Evolutionary conservation across 192 early-diverging fungal species (phyloP), one percentile per base, ranked within the genome.

Genomic region (Backusella luteola): DNA sequence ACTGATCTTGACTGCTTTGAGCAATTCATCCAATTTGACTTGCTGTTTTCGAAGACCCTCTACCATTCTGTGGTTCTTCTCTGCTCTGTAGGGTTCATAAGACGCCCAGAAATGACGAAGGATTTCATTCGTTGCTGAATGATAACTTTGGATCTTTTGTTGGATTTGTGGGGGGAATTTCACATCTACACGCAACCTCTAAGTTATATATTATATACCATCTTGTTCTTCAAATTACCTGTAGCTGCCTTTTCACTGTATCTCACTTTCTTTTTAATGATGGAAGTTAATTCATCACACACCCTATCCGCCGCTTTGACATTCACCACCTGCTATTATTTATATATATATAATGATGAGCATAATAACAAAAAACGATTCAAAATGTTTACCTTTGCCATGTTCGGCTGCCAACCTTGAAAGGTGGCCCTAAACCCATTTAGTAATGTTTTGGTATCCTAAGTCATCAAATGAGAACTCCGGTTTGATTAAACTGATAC

Each of bases 61-160:
- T 4, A 85, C 70, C 85, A 89, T 87, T 6, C 87, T 79, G 1
- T 38, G 32, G 56, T 89, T 85, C 49, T 89, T 89, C 6, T 81
- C 81, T 7, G 77, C 70, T 72, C 83, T 83, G 44, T 89, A 86
- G 1, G 81, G 71, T 38, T 77, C 73, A 32, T 76, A 80, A 0
- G 87, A 88, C 8, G 88, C 73, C 87, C 87, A 89, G 39, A 88
- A 89, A 77, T 89, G 88, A 14, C 87, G 77, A 26, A 89, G 75
- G 38, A 88, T 84, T 56, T 89, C 88, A 63, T 87, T 89, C 21
- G 84, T 84, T 1, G 85, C 81, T 23, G 86, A 83, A 67, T 89
- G 86, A 66, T 84, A 87, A 11, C 74, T 70, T 19, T 83, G 34
- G 8, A 87, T 70, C 35, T 83, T 79, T 32, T 85, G 81, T 38